Percentiles rank a stretch among this genome's conserved stretches.
phyloP scores from a whole-genome alignment of 805 yeast species.

The Kuraishia borneana region DNA sequence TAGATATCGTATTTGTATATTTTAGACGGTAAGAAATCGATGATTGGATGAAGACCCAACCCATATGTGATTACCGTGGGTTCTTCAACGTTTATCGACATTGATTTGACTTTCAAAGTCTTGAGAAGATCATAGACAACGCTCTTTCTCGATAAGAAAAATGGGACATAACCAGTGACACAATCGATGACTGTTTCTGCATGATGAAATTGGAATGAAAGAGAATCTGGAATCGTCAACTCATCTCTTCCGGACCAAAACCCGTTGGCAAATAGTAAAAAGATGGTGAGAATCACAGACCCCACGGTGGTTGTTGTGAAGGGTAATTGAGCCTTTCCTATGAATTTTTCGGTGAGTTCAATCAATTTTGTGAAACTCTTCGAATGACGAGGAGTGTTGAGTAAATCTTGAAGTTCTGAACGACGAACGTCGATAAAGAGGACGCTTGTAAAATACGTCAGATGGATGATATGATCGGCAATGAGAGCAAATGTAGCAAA shows the following conservation, averaged over 20 bases:
- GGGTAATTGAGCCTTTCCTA: conserved; percentile 16
- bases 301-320: conserved; percentile 19
- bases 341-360: background rate
- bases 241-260: conserved; percentile 20
- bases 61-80: conserved; percentile 8
- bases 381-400: conserved; percentile 6
- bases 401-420: conserved; percentile 46
- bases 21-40: conserved; percentile 13
- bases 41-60: conserved; percentile 6
- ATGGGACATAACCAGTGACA: background rate
- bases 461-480: conserved; percentile 48
- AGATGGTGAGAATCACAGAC: conserved; percentile 13
- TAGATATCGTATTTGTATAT: conserved; percentile 35
- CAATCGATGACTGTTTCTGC: background rate
- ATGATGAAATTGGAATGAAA: background rate
- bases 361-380: background rate
- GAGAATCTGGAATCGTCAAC: background rate
- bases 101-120: background rate
- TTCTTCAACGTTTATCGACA: conserved; percentile 12
- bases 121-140: background rate
- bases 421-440: conserved; percentile 58
- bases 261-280: conserved; percentile 18
- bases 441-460: conserved; percentile 55
- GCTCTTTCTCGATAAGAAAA: background rate
- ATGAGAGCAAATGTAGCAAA: conserved; percentile 37